Base-by-base conservation (phyloP, 2,329 filamentous ascomycete genomes). In the Corynespora cassiicola region DNA sequence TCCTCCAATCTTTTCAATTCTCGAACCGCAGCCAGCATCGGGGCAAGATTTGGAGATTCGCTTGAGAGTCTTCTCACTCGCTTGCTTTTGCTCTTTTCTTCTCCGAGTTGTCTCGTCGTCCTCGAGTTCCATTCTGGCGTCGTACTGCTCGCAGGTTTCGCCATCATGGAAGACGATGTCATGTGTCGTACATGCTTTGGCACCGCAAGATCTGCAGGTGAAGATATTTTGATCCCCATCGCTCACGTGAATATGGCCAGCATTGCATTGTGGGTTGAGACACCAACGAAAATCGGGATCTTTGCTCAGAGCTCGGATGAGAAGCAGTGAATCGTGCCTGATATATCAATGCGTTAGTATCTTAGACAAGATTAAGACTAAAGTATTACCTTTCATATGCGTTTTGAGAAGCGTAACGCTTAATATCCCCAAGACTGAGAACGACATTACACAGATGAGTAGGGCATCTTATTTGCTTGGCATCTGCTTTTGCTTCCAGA, bases 231-330 rank as follows among this genome's bases (percentile, higher is more conserved):
- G 65, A 1, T 55, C 56, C 2, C 44, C 38, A 11, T 70, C 70
- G 3, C 58, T 65, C 28, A 80, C 77, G 34, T 81, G 78, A 7
- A 78, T 66, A 42, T 81, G 77, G 0, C 78, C 77, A 2, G 65
- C 72, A 3, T 62, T 66, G 50, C 80, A 82, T 3, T 61, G 66
- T 0, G 74, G 56, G 7, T 36, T 41, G 2, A 78, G 71, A 47
- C 79, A 82, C 71, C 74, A 78, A 12, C 73, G 56, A 50, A 80
- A 81, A 25, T 73, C 72, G 0, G 67, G 59, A 2, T 71, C 53
- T 27, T 62, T 51, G 8, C 65, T 64, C 37, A 80, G 63, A 11
- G 70, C 70, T n/a, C n/a, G n/a, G n/a, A n/a, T n/a, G n/a, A n/a
- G n/a, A n/a, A n/a, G n/a, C n/a, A n/a, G n/a, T n/a, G n/a, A n/a